Conservation (phyloP, 2,329 filamentous ascomycete genomes). For the Pyrenophora seminiperda region DNA sequence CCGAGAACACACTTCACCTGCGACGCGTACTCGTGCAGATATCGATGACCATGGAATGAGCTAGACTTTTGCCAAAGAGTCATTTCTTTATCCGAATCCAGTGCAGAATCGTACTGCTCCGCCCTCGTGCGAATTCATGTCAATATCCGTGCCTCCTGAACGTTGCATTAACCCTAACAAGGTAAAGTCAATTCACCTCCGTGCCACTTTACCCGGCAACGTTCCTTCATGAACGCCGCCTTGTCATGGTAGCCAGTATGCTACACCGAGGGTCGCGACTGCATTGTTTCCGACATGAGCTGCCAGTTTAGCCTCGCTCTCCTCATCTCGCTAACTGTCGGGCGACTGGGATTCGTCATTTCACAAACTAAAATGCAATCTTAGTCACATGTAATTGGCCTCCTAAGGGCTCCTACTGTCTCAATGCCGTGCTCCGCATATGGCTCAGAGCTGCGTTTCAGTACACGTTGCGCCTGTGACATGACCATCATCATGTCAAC, state of each 20-base stretch:
- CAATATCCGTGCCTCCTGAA: slow-evolving; percentile 14
- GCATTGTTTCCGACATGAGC: slow-evolving; percentile 11
- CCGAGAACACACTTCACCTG: slow-evolving; percentile 8
- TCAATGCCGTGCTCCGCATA: neutral
- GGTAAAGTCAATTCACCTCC: slow-evolving; percentile 17
- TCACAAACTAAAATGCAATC: slow-evolving; percentile 5
- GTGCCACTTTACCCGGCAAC: slow-evolving; percentile 18
- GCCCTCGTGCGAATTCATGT: neutral
- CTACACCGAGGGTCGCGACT: slow-evolving; percentile 4
- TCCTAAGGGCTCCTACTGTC: slow-evolving; percentile 1
- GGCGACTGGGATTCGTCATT: slow-evolving; percentile 17
- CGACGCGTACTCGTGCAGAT: slow-evolving; percentile 33
- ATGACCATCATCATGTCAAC: neutral
- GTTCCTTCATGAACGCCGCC: slow-evolving; percentile 14
- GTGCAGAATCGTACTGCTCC: slow-evolving; percentile 6
- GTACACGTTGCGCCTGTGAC: neutral
- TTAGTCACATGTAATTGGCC: slow-evolving; percentile 5
- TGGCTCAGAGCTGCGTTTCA: neutral
- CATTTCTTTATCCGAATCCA: slow-evolving; percentile 3
- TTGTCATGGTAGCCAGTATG: slow-evolving; percentile 16
- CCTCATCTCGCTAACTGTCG: slow-evolving; percentile 20
- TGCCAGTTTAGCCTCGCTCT: slow-evolving; percentile 12
- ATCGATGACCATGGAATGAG: slow-evolving; percentile 8
- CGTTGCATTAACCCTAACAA: slow-evolving; percentile 23
- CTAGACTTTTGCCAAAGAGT: slow-evolving; percentile 14